Evolutionary conservation across 2,329 filamentous ascomycete species (phyloP), one percentile per base, ranked within the genome.

Genomic region (Fusarium citri): DNA sequence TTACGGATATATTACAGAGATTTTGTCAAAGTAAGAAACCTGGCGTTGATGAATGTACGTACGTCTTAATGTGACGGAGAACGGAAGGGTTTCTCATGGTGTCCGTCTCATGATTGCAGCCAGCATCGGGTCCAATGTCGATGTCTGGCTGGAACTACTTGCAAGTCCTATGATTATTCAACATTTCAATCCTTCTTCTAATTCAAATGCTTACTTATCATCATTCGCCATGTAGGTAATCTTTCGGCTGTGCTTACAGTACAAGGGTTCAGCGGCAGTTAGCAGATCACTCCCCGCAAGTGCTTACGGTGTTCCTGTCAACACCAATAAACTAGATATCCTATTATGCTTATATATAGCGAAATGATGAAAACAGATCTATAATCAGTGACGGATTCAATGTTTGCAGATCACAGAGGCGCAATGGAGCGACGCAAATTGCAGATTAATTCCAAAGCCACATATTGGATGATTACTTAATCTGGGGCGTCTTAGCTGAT

Each of bases 401-500:
- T 18, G 22, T 18, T 20, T 31, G 14, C 28, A n/a, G 42, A 54
- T 10, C 11, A 23, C 43, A 42, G 48, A 58, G 45, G 37, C 41
- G 34, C 34, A 40, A 20, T 41, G n/a, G 28, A 49, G 14, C 20
- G 30, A 46, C 18, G n/a, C 15, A 26, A 43, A 47, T 47, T 11
- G 16, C 9, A 26, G 31, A 47, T 47, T 66, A 42, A 66, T 66
- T 54, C 61, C 61, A 66, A 66, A 37, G 6, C 10, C 31, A 28
- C 14, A 26, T 12, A 31, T 3, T 31, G 30, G 15, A n/a, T 53
- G 61, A 66, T 65, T 65, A 65, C 62, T 34, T 65, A 62, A 45
- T 57, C 34, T 12, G n/a, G 37, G 12, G 11, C 42, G 42, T 11
- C 26, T 20, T 23, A 60, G 63, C 41, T 37, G 43, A 74, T 75